Evolutionary conservation across 2,329 filamentous ascomycete species (phyloP), one percentile per base, ranked within the genome.

Genomic region (Tolypocladium inflatum): DNA sequence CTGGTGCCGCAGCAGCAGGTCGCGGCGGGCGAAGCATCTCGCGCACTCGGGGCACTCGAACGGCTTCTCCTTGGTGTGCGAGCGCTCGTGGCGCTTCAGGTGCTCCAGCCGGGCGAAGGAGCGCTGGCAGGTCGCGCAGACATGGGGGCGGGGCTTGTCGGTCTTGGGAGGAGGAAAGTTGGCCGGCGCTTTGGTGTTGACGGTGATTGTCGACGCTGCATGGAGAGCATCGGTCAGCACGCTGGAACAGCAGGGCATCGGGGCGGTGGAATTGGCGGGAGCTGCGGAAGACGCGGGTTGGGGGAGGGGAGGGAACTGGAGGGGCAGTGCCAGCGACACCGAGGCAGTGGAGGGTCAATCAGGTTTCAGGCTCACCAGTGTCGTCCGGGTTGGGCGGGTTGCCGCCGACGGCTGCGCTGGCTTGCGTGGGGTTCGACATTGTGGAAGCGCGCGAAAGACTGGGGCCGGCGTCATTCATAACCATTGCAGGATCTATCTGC

Each of bases 1-100:
- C 80, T 99, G 94, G 75, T 99, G 94, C 60, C 94, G 86, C 64
- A 99, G 78, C 57, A 99, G 81, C 64, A 99, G 76, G 73, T 99
- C 94, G 64, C 94, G 86, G 61, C 94, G 86, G 60, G 94, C 94
- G 74, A 99, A 99, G 76, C 94, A 97, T 75, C 94, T 80, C 42
- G 90, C 83, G 74, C 94, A 99, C 73, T 97, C 91, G 35, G 91
- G 90, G 68, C 94, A 99, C 74, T 97, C 91, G 67, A 99, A 99
- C 1, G 94, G 94, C 79, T 99, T 99, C 76, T 99, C 92, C 73
- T 99, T 97, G 51, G 92, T 97, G 71, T 97, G 92, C n/a, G 91
- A 96, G 62, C 94, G 85, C 76, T 97, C 94, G 74, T 99, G 94
- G 61, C 94, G 88, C 78, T 99, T 99, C 64, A 99, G 78, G 73